A percentile compares a stretch with the other conserved stretches of the same genome.
These are phyloP conservation scores for Colletotrichum simmondsii DNA, from an alignment of 2,329 filamentous ascomycete genomes.

Conservation along the genomic window DNA sequence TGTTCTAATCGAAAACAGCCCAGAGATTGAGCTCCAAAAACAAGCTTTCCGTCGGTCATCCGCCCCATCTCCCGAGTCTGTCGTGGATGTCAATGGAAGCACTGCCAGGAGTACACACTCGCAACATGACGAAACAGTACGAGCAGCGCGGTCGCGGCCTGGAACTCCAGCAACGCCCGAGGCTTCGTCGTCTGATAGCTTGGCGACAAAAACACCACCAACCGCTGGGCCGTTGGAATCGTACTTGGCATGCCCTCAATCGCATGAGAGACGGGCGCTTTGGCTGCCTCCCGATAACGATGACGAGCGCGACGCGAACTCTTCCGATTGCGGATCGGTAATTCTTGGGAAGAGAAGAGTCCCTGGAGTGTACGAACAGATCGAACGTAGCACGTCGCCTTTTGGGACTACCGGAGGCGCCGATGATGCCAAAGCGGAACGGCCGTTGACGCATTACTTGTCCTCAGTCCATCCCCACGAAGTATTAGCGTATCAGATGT, in stretches of 20 bases:
- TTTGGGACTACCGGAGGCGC: neutral
- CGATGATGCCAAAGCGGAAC: neutral
- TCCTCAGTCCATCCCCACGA: neutral
- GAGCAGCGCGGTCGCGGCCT: neutral
- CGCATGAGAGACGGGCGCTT: neutral
- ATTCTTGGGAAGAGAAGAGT: neutral
- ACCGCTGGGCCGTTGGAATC: neutral
- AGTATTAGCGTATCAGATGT: neutral
- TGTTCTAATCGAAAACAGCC: neutral
- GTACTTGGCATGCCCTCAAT: neutral
- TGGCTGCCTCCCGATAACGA: neutral
- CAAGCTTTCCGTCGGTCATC: conserved; percentile 2
- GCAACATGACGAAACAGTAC: neutral
- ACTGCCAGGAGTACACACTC: no score
- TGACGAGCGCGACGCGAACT: neutral
- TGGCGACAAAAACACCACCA: neutral
- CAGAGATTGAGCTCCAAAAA: neutral
- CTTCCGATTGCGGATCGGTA: neutral
- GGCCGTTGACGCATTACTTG: conserved; percentile 8
- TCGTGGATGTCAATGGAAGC: neutral
- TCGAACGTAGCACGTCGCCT: neutral
- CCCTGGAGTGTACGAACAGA: neutral
- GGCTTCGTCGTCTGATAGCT: neutral
- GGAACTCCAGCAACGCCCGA: neutral
- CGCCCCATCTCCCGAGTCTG: conserved; percentile 12